phyloP scores from a whole-genome alignment of 306 rosid species.

The Cucumis hystrix region DNA sequence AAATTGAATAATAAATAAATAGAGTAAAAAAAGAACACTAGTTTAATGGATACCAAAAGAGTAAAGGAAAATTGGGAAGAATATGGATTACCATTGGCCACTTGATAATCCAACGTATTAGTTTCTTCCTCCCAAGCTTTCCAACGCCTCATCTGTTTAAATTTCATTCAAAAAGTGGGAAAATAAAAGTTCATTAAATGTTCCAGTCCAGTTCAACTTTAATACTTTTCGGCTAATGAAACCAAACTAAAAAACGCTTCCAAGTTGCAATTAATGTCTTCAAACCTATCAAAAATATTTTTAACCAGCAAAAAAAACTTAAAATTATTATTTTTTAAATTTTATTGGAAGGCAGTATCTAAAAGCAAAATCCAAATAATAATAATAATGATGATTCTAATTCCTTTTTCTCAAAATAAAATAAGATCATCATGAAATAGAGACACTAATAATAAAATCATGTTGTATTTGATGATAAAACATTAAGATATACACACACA shows the following conservation, averaged over 20 bases:
- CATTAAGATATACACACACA: background rate
- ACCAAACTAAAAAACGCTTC: background rate
- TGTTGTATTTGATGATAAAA: background rate
- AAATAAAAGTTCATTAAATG: background rate
- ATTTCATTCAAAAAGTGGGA: background rate
- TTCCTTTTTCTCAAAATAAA: background rate
- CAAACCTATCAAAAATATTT: background rate
- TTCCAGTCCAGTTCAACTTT: background rate
- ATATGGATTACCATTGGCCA: conserved; percentile 28
- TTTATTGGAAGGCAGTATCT: too few species aligned
- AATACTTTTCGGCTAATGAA: background rate
- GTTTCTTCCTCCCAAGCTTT: conserved; percentile 49
- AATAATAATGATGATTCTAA: too few species aligned
- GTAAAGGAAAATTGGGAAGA: background rate
- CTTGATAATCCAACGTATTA: conserved; percentile 39
- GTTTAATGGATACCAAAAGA: background rate
- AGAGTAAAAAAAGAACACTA: background rate
- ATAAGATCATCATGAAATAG: background rate
- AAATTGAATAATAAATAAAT: background rate
- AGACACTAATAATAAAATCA: background rate
- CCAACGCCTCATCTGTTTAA: conserved; percentile 45
- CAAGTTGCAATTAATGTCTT: background rate
- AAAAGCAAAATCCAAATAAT: too few species aligned
- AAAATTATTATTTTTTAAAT: background rate
- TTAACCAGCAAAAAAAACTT: background rate